These are phyloP conservation scores for Collybiopsis confluens DNA, from an alignment of 768 basidiomycete species.

Conservation along the genomic window DNA sequence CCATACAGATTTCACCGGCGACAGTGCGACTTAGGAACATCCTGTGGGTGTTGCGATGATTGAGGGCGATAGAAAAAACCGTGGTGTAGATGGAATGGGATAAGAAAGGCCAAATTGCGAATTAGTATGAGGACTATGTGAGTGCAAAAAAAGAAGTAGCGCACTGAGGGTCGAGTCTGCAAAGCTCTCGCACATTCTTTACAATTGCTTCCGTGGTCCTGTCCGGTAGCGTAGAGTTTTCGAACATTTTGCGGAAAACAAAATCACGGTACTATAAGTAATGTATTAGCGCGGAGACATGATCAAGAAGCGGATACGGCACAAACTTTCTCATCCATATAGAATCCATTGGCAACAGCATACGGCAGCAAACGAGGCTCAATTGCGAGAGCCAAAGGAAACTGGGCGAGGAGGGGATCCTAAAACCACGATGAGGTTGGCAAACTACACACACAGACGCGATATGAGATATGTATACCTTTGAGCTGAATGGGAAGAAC, in stretches of 20 bases:
- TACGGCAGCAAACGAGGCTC: constrained; percentile 72
- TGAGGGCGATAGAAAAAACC: constrained; percentile 6
- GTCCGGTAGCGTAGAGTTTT: constrained; percentile 48
- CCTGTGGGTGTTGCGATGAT: constrained; percentile 28
- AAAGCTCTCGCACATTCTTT: constrained; percentile 67
- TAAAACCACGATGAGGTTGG: constrained; percentile 20
- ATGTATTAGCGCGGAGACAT: constrained; percentile 3
- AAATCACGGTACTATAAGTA: constrained; percentile 73
- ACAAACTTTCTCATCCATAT: constrained; percentile 71
- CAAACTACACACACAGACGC: neutral
- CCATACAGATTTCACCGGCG: constrained; percentile 82
- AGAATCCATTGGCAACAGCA: constrained; percentile 70
- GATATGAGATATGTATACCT: constrained; percentile 37
- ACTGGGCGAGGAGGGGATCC: constrained; percentile 77
- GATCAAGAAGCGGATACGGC: constrained; percentile 2
- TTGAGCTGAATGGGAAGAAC: constrained; percentile 77
- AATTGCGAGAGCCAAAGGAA: constrained; percentile 72
- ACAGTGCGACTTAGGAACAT: constrained; percentile 83
- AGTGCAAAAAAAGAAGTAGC: constrained; percentile 15
- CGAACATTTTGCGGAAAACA: constrained; percentile 85
- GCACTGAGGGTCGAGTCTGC: constrained; percentile 65
- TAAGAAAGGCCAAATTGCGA: neutral
- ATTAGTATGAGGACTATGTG: constrained; percentile 1
- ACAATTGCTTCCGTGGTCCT: constrained; percentile 59
- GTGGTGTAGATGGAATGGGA: neutral